Base-by-base conservation (phyloP, 2,329 filamentous ascomycete genomes). In the Colletotrichum tabaci region DNA sequence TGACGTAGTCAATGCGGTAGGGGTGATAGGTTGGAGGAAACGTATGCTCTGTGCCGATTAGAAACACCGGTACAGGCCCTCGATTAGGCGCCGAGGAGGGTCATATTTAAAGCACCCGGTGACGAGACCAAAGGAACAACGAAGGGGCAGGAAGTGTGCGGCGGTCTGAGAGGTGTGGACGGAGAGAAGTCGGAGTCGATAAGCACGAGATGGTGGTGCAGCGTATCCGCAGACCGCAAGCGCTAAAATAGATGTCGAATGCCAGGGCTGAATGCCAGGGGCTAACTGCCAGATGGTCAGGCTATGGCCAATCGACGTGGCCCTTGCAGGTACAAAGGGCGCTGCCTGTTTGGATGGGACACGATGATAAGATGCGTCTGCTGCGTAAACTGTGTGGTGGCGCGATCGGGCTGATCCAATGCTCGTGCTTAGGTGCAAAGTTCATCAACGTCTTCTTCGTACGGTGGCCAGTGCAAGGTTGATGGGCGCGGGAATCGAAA, bases 241-340 rank as follows among this genome's bases (percentile, higher is more conserved):
- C 52, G 52, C 49, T 63, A 16, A 58, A 58, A 58, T 69, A 72
- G 69, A 72, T 72, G 60, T 60, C 65, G 65, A 72, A 60, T 26
- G 53, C 26, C 44, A 63, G 58, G 35, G 35, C 35, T 35, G 35
- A 35, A 35, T 35, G 35, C 9, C 35, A 35, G 35, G 35, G 35
- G 35, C 35, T 35, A 35, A 2, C 9, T 35, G 35, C 35, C 9
- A 35, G 35, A 35, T 9, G 9, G 30, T 6, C 30, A 35, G 30
- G 30, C 30, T 1, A 49, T 60, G 42, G 46, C 46, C 53, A 60
- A 57, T 50, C 12, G 42, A 56, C 21, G 46, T 10, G n/a, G 26
- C 23, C 15, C 52, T 49, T 58, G 61, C 53, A 42, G 44, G 40
- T 12, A 30, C 47, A 49, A 49, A 61, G 47, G 35, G 23, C 40